These are phyloP conservation scores for Melampsora abietis-canadensis DNA, from an alignment of 1,284 basidiomycete genomes.

Conservation along the genomic window DNA sequence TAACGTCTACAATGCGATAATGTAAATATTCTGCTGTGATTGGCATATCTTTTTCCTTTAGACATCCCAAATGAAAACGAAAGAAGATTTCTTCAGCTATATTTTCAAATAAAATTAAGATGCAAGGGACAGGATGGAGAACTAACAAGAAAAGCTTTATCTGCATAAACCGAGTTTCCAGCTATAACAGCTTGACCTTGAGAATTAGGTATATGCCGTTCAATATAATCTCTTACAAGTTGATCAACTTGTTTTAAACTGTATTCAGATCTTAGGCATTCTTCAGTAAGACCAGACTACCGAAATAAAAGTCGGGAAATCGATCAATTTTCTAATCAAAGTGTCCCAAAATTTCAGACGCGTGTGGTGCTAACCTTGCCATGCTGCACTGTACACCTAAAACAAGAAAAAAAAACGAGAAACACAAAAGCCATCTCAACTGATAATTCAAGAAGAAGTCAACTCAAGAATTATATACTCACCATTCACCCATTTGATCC, in stretches of 20 bases:
- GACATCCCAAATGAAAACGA: not conserved
- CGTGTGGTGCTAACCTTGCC: conserved; percentile 7
- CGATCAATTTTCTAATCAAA: not conserved
- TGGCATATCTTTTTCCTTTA: conserved; percentile 35
- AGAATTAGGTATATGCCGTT: conserved; percentile 42
- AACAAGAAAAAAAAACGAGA: not conserved
- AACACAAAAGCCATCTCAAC: not conserved
- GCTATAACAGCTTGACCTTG: conserved; percentile 49
- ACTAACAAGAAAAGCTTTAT: conserved; percentile 51
- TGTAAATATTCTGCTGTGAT: conserved; percentile 27
- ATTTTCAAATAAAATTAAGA: not conserved
- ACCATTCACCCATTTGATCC: conserved; percentile 34
- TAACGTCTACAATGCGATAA: conserved; percentile 39
- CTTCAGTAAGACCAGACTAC: conserved; percentile 21
- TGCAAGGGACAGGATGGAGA: not conserved
- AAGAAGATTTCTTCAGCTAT: not conserved
- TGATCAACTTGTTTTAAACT: conserved; percentile 45
- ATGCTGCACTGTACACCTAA: conserved; percentile 38
- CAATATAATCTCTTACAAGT: conserved; percentile 43
- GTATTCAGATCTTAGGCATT: conserved; percentile 8
- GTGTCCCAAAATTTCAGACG: not conserved
- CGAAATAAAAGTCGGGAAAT: not conserved
- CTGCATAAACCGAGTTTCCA: conserved; percentile 53
- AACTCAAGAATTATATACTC: not conserved
- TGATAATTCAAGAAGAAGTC: not conserved